These are phyloP conservation scores for Aspergillus fischeri DNA, from an alignment of 2,329 filamentous ascomycete genomes.

Conservation along the genomic window DNA sequence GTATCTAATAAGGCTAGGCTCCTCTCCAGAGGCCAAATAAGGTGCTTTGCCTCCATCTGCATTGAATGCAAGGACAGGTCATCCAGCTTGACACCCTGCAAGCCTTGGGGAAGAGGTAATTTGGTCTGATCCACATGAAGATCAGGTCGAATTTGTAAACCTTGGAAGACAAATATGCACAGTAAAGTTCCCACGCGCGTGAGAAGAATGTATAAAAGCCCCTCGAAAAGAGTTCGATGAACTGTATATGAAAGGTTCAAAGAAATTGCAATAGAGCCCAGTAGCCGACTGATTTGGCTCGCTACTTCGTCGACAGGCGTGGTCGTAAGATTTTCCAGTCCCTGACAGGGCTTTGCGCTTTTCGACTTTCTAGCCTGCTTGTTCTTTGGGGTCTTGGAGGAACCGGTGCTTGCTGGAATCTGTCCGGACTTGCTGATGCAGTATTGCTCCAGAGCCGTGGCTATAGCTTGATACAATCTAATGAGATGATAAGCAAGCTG, in stretches of 20 bases:
- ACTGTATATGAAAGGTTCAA: slow-evolving; percentile 22
- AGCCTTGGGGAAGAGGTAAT: slow-evolving; percentile 29
- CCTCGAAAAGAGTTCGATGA: slow-evolving; percentile 38
- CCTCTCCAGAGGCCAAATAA: slow-evolving; percentile 34
- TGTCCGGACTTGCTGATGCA: slow-evolving; percentile 18
- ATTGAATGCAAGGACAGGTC: slow-evolving; percentile 22
- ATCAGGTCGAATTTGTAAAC: slow-evolving; percentile 25
- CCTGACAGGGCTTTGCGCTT: background rate
- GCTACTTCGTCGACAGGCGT: slow-evolving; percentile 14
- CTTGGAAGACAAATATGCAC: slow-evolving; percentile 37
- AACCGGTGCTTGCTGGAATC: background rate
- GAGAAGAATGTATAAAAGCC: slow-evolving; percentile 36
- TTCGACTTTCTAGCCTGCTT: slow-evolving; percentile 3
- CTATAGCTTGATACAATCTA: slow-evolving; percentile 28
- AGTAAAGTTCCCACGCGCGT: slow-evolving; percentile 39
- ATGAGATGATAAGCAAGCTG: slow-evolving; percentile 33
- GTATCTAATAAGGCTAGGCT: slow-evolving; percentile 22
- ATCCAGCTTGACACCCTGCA: slow-evolving; percentile 22
- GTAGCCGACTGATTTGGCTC: slow-evolving; percentile 19
- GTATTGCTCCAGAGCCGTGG: slow-evolving; percentile 23
- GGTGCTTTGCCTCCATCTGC: slow-evolving; percentile 32
- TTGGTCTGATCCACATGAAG: slow-evolving; percentile 17
- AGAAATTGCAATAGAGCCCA: slow-evolving; percentile 28
- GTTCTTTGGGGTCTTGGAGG: slow-evolving; percentile 3
- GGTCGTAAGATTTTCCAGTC: background rate